A percentile compares a stretch with the other conserved stretches of the same genome.
Evolutionary conservation across 202 grass and related monocot species (phyloP).

Genomic region (Setaria italica): DNA sequence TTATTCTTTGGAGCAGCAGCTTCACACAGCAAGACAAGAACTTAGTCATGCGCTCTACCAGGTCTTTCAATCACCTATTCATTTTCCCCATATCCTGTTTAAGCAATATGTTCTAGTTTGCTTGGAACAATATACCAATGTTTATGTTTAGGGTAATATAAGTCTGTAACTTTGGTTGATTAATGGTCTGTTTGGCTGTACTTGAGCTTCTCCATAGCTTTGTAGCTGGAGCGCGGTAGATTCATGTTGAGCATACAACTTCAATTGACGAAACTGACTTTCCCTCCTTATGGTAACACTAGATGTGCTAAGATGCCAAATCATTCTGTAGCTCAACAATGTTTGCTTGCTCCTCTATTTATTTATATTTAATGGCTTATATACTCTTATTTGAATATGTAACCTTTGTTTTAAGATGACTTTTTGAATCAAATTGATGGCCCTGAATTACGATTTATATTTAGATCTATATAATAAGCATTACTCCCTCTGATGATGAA

Average conservation of each 20-base stretch:
- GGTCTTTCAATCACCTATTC: conserved; percentile 55
- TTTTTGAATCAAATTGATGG: conserved; percentile 9
- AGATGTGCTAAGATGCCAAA: neutral
- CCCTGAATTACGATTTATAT: neutral
- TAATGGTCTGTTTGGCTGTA: neutral
- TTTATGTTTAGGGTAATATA: conserved; percentile 13
- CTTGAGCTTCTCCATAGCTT: conserved; percentile 13
- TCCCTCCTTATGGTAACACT: neutral
- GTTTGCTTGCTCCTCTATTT: neutral
- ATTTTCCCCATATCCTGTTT: conserved; percentile 19
- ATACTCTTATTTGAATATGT: neutral
- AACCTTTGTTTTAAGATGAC: conserved; percentile 1
- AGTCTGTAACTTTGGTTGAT: neutral
- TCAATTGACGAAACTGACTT: conserved; percentile 1
- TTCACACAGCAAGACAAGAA: conserved; percentile 96
- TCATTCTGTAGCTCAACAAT: neutral
- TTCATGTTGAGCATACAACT: conserved; percentile 10
- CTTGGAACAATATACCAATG: conserved; percentile 3
- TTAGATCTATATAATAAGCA: neutral
- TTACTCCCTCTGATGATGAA: neutral
- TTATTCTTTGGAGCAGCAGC: conserved; percentile 94
- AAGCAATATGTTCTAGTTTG: conserved; percentile 14
- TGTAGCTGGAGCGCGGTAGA: neutral
- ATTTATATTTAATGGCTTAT: neutral
- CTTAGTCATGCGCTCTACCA: conserved; percentile 98